Base-by-base conservation (phyloP, 1,284 basidiomycete species). In the Schizophyllum commune region DNA sequence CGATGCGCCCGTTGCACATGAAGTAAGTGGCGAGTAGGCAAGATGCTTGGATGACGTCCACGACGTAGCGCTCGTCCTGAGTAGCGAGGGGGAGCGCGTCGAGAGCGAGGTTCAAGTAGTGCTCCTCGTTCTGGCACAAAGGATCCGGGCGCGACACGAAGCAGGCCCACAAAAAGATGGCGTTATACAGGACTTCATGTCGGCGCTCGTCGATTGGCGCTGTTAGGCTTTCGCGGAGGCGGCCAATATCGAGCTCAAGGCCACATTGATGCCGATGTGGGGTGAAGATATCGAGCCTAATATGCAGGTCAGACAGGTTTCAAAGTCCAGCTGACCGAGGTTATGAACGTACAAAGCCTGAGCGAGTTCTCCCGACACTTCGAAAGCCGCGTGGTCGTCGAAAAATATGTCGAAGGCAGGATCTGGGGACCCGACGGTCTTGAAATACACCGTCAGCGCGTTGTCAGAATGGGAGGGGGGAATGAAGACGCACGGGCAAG, bases 141-240 rank as follows among this genome's bases (percentile, higher is more conserved):
- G 83, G 80, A 47, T 83, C 84, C 9, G 87, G 84, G 22, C 88
- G 79, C 17, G 88, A 89, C 55, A 91, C 79, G 69, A 86, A 89
- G 70, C 88, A 90, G 1, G 88, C 86, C 85, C 89, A 90, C 4
- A 91, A 80, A 70, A 84, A 91, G 67, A 91, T 86, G 62, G 88
- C 80, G 68, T 91, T 89, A 79, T 89, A 83, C 11, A 92, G 78
- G 55, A 80, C 83, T 7, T 89, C 85, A 67, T 91, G 89, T 27
- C 82, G 82, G 7, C 52, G 52, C 64, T 89, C 83, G 57, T 77
- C 67, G 2, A 71, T 60, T 15, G 84, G 79, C 2, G 78, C 74
- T 58, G 71, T 75, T 58, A 88, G 74, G 47, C 81, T 85, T 56
- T 84, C 84, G 33, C 84, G 76, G 34, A 91, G 75, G 56, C 80